These are phyloP conservation scores for Coelastrella sp. DNA, from an alignment of 139 green algal species.

Conservation along the genomic window DNA sequence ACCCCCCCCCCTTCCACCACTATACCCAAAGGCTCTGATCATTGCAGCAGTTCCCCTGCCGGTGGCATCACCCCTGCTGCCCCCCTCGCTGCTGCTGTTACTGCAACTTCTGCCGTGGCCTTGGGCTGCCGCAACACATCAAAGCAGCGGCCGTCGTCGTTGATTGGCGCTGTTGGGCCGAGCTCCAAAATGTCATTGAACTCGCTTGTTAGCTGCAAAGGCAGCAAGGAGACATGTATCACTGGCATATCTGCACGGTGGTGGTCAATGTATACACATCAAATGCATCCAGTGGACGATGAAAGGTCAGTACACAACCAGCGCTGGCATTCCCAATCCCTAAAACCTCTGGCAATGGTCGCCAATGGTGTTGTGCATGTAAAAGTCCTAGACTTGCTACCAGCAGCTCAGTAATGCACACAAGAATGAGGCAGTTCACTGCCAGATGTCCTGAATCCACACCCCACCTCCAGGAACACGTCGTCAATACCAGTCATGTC, in stretches of 20 bases:
- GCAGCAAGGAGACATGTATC: too few relatives aligned
- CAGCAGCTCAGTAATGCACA: too few relatives aligned
- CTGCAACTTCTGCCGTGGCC: neutral
- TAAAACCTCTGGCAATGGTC: neutral
- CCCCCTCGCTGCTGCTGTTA: neutral
- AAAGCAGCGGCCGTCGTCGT: slow-evolving; percentile 22
- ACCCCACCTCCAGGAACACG: neutral
- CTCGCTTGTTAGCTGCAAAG: slow-evolving; percentile 27
- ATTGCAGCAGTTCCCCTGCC: too few relatives aligned
- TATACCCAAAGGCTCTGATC: too few relatives aligned
- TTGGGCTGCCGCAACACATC: neutral
- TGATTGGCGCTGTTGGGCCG: neutral
- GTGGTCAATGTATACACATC: too few relatives aligned
- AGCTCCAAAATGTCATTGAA: slow-evolving; percentile 40
- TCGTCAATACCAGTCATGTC: slow-evolving; percentile 38
- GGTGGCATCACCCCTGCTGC: neutral
- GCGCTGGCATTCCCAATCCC: neutral
- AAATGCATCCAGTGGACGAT: too few relatives aligned
- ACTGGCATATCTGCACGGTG: too few relatives aligned
- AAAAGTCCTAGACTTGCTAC: too few relatives aligned
- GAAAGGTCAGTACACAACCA: too few relatives aligned
- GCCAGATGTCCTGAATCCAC: neutral
- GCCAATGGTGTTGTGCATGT: too few relatives aligned
- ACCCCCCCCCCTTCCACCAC: too few relatives aligned
- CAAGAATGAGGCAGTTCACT: neutral